A percentile compares a stretch with the other conserved stretches of the same genome.
phyloP scores from a whole-genome alignment of 148 eudicot species.

The Chenopodium quinoa region DNA sequence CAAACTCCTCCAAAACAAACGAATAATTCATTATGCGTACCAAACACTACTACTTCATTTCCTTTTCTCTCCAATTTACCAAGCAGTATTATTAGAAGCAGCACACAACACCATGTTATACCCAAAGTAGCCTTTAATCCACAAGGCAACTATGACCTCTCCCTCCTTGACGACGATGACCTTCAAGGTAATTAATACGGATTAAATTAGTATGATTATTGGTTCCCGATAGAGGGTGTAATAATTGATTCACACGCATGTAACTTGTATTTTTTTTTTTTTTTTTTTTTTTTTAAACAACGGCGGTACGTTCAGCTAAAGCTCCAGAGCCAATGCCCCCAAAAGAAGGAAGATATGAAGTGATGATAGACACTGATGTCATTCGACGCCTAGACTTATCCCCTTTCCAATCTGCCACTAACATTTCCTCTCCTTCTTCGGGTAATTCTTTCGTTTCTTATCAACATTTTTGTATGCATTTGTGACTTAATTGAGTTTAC shows the following conservation, averaged over 20 bases:
- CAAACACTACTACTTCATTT: background rate
- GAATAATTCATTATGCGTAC: background rate
- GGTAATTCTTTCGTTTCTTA: slow-evolving; percentile 33
- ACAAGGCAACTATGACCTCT: slow-evolving; percentile 67
- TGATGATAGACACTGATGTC: slow-evolving; percentile 53
- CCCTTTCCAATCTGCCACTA: slow-evolving; percentile 58
- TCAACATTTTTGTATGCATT: background rate
- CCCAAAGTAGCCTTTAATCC: slow-evolving; percentile 83
- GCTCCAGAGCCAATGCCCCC: slow-evolving; percentile 75
- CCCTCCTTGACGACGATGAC: slow-evolving; percentile 54
- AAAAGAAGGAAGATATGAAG: slow-evolving; percentile 63
- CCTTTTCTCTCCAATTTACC: slow-evolving; percentile 17
- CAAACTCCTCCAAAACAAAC: background rate
- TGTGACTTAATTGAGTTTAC: background rate
- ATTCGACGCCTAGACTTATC: slow-evolving; percentile 63
- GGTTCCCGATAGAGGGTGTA: too few relatives aligned
- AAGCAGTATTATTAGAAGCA: background rate
- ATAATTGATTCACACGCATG: too few relatives aligned
- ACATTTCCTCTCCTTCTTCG: slow-evolving; percentile 43
- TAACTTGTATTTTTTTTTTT: background rate
- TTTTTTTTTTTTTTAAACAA: background rate
- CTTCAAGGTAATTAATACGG: slow-evolving; percentile 7
- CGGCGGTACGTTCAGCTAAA: slow-evolving; percentile 20
- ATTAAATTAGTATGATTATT: too few relatives aligned
- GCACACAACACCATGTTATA: slow-evolving; percentile 23